Evolutionary conservation across 2,329 filamentous ascomycete genomes (phyloP), one percentile per base, ranked within the genome.

Genomic region (Trichoderma gracile): DNA sequence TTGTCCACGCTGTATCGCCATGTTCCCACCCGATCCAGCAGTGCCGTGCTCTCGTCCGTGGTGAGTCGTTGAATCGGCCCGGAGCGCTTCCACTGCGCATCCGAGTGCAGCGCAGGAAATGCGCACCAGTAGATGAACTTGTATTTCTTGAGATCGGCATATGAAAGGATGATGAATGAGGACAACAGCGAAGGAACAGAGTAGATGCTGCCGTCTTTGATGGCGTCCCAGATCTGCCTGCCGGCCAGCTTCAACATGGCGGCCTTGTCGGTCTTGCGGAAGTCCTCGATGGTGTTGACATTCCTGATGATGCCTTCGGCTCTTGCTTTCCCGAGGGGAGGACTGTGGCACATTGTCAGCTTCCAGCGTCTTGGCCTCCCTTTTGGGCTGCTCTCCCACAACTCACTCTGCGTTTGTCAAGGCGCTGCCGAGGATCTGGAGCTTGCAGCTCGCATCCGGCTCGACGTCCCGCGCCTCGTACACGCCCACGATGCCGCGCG

Each of bases 81-180:
- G 2, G 82, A 76, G 58, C 88, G 81, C 70, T 86, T 89, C 95
- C 95, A 99, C 30, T 84, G 81, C 1, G 92, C 92, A 62, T 94
- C 89, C 4, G 94, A 96, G 74, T 96, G 93, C 50, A 99, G 83
- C 17, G 94, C 93, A 1, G 95, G 95, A 73, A 96, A 99, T 5
- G 90, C 94, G 77, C 98, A 98, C 88, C 96, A 96, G 78, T 98
- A 98, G n/a, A 90, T 92, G 75, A 98, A 97, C 68, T 89, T 92
- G 79, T 98, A 98, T 74, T 96, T 97, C 77, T 99, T 99, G 40
- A 99, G 84, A 74, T 99, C 94, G 67, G 95, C 94, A 75, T 92
- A 99, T 17, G 92, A 97, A 52, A 98, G 86, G 65, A 96, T 87
- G 27, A 91, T 85, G 76, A 97, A 98, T 7, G 92, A 95, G 5